phyloP scores from a whole-genome alignment of 495 filamentous ascomycete species.

The Tuber magnatum region DNA sequence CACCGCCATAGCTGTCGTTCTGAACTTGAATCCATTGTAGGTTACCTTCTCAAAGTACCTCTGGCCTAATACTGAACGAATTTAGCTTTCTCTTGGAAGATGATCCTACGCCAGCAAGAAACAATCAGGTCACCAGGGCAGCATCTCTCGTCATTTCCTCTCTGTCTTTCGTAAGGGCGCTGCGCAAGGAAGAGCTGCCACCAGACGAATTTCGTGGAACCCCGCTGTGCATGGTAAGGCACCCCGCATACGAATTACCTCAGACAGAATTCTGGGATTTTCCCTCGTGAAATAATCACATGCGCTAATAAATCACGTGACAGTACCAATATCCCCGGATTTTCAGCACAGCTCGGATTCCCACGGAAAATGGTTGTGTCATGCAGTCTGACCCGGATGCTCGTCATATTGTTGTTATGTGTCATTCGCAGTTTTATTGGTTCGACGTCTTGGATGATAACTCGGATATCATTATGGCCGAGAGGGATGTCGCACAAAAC shows the following conservation, averaged over 20 bases:
- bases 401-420: conserved; percentile 89
- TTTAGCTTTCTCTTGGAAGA: conserved; percentile 79
- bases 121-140: conserved; percentile 90
- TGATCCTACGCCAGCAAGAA: conserved; percentile 90
- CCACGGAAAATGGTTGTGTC: conserved; percentile 89
- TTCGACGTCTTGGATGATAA: conserved; percentile 96
- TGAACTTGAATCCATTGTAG: conserved; percentile 88
- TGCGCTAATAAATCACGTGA: conserved; percentile 18
- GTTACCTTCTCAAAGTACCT: neutral
- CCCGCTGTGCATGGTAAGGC: conserved; percentile 69
- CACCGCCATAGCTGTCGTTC: conserved; percentile 62
- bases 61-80: conserved; percentile 6
- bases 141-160: conserved; percentile 88
- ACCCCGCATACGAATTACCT: neutral
- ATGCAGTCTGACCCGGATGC: conserved; percentile 86
- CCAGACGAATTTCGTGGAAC: conserved; percentile 76
- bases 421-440: conserved; percentile 97
- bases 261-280: neutral
- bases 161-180: conserved; percentile 84
- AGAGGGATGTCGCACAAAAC: conserved; percentile 88
- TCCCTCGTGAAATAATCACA: conserved; percentile 3
- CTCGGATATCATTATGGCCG: conserved; percentile 91
- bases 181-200: conserved; percentile 84
- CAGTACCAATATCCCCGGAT: conserved; percentile 87
- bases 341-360: conserved; percentile 90